A percentile compares a stretch with the other conserved stretches of the same genome.
Conservation (phyloP, 192 early-diverging fungal genomes). For the Coemansia sp. region DNA sequence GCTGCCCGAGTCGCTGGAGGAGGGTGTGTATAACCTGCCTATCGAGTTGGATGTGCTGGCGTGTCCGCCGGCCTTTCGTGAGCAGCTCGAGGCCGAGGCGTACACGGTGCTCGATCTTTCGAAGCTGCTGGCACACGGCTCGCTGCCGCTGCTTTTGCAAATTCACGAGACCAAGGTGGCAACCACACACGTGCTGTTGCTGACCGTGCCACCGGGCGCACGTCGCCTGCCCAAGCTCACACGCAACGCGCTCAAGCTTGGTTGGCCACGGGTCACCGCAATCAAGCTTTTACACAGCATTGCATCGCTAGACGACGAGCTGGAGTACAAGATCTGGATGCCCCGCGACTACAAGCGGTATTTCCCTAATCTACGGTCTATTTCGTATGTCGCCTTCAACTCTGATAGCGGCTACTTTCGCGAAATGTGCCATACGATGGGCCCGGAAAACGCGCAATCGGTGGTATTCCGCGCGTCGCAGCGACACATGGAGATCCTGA, state of each 20-base stretch:
- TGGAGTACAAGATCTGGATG: slow-evolving; percentile 52
- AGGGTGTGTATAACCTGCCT: slow-evolving; percentile 38
- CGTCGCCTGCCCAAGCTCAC: slow-evolving; percentile 28
- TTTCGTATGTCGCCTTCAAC: slow-evolving; percentile 43
- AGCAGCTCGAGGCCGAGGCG: slow-evolving; percentile 43
- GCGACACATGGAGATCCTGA: slow-evolving; percentile 43
- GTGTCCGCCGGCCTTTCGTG: slow-evolving; percentile 44
- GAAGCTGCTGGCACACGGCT: slow-evolving; percentile 35
- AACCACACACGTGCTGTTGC: slow-evolving; percentile 37
- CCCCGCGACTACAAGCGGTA: slow-evolving; percentile 48
- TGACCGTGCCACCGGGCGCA: slow-evolving; percentile 31
- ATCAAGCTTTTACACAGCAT: slow-evolving; percentile 44
- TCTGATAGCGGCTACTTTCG: slow-evolving; percentile 37
- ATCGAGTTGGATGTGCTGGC: slow-evolving; percentile 43
- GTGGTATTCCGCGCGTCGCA: slow-evolving; percentile 47
- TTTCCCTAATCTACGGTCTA: slow-evolving; percentile 38
- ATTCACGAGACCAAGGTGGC: slow-evolving; percentile 50
- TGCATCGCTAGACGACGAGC: slow-evolving; percentile 31
- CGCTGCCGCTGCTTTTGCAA: slow-evolving; percentile 40
- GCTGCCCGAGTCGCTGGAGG: slow-evolving; percentile 42
- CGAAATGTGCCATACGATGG: slow-evolving; percentile 50
- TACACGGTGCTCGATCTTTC: slow-evolving; percentile 42
- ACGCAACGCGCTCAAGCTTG: slow-evolving; percentile 46
- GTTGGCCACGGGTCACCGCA: slow-evolving; percentile 44
- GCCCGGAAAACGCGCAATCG: slow-evolving; percentile 31